A percentile compares a stretch with the other conserved stretches of the same genome.
Evolutionary conservation across 1,284 basidiomycete genomes (phyloP).

Genomic region (Cutaneotrichosporon sp.): DNA sequence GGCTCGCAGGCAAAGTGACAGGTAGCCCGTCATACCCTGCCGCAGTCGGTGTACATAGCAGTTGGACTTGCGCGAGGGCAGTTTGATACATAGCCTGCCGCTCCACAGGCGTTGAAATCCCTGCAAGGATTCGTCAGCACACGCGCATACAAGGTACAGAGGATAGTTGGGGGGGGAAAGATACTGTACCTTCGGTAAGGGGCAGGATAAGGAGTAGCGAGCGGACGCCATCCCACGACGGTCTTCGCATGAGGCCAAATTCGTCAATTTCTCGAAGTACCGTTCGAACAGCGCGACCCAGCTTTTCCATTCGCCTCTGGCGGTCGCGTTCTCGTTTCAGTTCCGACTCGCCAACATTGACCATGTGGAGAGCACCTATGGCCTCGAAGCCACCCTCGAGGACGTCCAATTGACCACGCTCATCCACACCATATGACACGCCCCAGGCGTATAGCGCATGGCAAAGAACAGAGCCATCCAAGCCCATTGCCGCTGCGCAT

Average conservation of each 20-base stretch:
- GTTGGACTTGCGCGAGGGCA: conserved; percentile 61
- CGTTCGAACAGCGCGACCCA: conserved; percentile 62
- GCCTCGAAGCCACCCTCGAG: conserved; percentile 30
- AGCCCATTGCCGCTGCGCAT: conserved; percentile 56
- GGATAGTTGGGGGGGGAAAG: conserved; percentile 4
- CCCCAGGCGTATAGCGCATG: conserved; percentile 71
- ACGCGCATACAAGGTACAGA: conserved; percentile 1
- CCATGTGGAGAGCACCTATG: conserved; percentile 19
- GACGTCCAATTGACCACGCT: conserved; percentile 55
- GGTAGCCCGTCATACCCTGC: conserved; percentile 50
- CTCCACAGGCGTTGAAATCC: conserved; percentile 56
- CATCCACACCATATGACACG: conserved; percentile 74
- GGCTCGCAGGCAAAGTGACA: conserved; percentile 41
- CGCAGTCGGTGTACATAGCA: conserved; percentile 59
- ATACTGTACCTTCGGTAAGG: conserved; percentile 64
- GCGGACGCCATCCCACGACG: conserved; percentile 77
- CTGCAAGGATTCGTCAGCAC: conserved; percentile 12
- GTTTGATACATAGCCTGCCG: conserved; percentile 59
- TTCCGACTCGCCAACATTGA: conserved; percentile 26
- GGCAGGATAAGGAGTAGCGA: conserved; percentile 70
- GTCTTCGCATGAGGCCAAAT: conserved; percentile 68
- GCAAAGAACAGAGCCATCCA: conserved; percentile 50
- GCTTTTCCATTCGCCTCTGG: conserved; percentile 47
- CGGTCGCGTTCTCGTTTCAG: conserved; percentile 45
- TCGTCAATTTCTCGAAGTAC: conserved; percentile 71